Evolutionary conservation across 1,139 yeast genomes (phyloP), one percentile per base, ranked within the genome.

Genomic region (Diutina pseudorugosa): DNA sequence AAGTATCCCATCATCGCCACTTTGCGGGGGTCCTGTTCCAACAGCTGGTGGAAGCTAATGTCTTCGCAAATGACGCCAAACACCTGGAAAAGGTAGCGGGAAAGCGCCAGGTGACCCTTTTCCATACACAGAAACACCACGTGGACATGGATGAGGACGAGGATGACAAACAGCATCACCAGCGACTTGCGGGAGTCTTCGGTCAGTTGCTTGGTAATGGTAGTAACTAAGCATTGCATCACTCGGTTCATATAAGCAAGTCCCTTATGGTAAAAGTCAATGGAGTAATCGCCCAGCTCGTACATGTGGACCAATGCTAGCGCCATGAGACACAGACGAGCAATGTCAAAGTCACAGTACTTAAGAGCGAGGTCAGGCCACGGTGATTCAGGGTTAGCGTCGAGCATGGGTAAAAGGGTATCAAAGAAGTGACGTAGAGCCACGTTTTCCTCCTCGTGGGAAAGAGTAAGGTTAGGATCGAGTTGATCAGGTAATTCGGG

Each of bases 281-380:
- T 65, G 2, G 76, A 78, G 5, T 80, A 80, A 57, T 70, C 70
- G 27, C 65, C 55, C 51, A 76, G 71, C 54, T 77, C 80, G 57
- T 76, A 76, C 41, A 78, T 63, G 60, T 78, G 83, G 47, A 77
- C 76, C 51, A 81, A 76, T 6, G 80, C 75, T 20, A 78, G 60
- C 1, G 81, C 75, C 25, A 78, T 69, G 55, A 78, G 77, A 56
- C 82, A 77, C 55, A 79, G 73, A 54, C 79, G 67, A 1, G 82
- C 82, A 47, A 77, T 69, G 57, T 77, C 79, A 57, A 76, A 73
- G 58, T 78, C 80, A 57, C 82, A 78, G 58, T 78, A 77, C 52
- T 74, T 72, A 55, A 78, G 63, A 33, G 81, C 80, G 52, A 78
- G 61, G 54, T 77, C 78, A 0, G 83, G 83, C 82, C 82, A 77